phyloP scores from a whole-genome alignment of 257 asterid species.

The Parsonsia alboflavescens region DNA sequence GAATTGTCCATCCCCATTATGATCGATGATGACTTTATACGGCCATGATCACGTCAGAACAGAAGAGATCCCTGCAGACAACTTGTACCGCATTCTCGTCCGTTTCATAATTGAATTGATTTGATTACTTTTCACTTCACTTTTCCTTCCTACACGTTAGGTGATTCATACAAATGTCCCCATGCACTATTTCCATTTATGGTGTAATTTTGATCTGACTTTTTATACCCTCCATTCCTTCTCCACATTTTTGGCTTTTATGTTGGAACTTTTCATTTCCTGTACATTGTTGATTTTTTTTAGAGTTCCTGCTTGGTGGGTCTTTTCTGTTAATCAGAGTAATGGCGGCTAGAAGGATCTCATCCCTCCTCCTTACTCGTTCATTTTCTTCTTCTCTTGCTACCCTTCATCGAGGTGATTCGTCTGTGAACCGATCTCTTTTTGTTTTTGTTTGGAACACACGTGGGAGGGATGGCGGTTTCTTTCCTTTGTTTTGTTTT shows the following conservation, averaged over 20 bases:
- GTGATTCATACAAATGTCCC: background rate
- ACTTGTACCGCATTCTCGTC: too few relatives aligned
- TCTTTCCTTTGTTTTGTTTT: background rate
- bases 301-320: background rate
- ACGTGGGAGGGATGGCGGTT: background rate
- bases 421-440: background rate
- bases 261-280: too few relatives aligned
- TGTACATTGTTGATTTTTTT: background rate
- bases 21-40: too few relatives aligned
- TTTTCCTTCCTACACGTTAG: background rate
- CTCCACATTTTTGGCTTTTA: too few relatives aligned
- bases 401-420: constrained; percentile 25
- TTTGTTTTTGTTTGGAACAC: background rate
- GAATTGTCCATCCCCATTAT: too few relatives aligned
- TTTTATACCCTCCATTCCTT: background rate
- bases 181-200: background rate
- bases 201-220: background rate
- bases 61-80: too few relatives aligned
- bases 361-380: constrained; percentile 62
- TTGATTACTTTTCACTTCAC: too few relatives aligned
- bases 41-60: too few relatives aligned
- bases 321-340: background rate
- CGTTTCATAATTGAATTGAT: too few relatives aligned
- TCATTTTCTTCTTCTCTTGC: constrained; percentile 19
- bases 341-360: constrained; percentile 69